phyloP scores from a whole-genome alignment of 148 eudicot genomes.

The Dianthus caryophyllus region DNA sequence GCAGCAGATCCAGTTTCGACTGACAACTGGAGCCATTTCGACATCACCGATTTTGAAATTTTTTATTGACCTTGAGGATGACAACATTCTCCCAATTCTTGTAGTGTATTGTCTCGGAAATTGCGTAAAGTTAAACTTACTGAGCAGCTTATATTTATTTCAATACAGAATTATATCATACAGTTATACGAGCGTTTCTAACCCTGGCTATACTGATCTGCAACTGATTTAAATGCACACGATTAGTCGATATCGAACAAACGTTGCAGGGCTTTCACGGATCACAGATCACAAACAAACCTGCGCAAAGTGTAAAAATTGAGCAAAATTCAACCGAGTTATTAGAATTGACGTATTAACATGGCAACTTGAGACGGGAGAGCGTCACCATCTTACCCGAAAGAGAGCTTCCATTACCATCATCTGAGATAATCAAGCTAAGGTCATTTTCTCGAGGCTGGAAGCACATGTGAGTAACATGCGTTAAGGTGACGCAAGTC shows the following conservation, averaged over 20 bases:
- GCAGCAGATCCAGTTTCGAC: conserved; percentile 26
- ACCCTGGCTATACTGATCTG: conserved; percentile 1
- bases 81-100: conserved; percentile 10
- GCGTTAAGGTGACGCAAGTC: conserved; percentile 8
- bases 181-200: neutral
- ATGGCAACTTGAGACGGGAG: conserved; percentile 5
- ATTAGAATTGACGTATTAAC: neutral
- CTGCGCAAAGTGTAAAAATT: neutral
- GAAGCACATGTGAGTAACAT: conserved; percentile 18
- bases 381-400: conserved; percentile 6
- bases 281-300: conserved; percentile 1
- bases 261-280: too few relatives aligned
- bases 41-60: conserved; percentile 38
- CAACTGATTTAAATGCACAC: too few relatives aligned
- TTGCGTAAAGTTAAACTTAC: conserved; percentile 13
- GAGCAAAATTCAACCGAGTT: neutral
- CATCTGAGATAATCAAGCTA: neutral
- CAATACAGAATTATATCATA: conserved; percentile 7
- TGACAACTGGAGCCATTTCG: conserved; percentile 58
- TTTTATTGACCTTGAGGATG: conserved; percentile 35
- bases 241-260: too few relatives aligned
- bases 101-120: neutral
- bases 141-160: conserved; percentile 5
- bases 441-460: neutral
- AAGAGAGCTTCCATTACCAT: neutral